These are phyloP conservation scores for Schoenoplectus tabernaemontani DNA, from an alignment of 202 grass and related monocot genomes.

Conservation along the genomic window DNA sequence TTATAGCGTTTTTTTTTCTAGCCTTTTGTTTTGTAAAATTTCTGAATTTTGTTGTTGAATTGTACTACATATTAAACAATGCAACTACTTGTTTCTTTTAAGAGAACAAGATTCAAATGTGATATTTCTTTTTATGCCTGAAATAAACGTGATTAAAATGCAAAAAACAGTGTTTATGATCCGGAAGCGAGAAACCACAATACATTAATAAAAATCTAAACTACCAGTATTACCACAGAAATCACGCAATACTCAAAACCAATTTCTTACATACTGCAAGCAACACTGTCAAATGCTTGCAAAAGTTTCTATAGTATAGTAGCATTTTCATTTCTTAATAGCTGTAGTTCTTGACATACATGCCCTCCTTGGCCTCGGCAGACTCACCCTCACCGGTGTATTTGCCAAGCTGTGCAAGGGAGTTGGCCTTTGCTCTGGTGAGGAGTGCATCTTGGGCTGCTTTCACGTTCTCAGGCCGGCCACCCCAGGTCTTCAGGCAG, in stretches of 20 bases:
- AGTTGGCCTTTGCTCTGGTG: constrained; percentile 77
- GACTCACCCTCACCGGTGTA: constrained; percentile 79
- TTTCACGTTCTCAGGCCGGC: constrained; percentile 62
- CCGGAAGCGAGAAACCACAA: background rate
- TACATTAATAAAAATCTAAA: constrained; percentile 18
- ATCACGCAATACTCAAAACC: constrained; percentile 4
- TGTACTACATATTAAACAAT: constrained; percentile 1
- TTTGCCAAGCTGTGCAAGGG: constrained; percentile 79
- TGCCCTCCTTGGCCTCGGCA: constrained; percentile 51
- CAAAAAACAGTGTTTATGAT: background rate
- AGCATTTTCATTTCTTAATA: constrained; percentile 39
- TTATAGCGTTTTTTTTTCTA: background rate
- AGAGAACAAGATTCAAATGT: background rate
- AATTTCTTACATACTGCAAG: constrained; percentile 5
- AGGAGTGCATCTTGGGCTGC: constrained; percentile 69
- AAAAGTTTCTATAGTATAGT: constrained; percentile 3
- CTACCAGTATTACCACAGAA: constrained; percentile 16
- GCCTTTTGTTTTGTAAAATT: constrained; percentile 12
- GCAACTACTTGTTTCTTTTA: background rate
- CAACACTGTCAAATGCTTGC: constrained; percentile 3
- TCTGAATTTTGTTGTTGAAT: constrained; percentile 12
- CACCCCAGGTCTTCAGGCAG: constrained; percentile 93
- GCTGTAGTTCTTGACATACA: constrained; percentile 98
- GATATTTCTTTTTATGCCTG: background rate
- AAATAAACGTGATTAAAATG: background rate